Evolutionary conservation across 2,329 filamentous ascomycete genomes (phyloP).

Genomic region (Microdochium bolleyi): DNA sequence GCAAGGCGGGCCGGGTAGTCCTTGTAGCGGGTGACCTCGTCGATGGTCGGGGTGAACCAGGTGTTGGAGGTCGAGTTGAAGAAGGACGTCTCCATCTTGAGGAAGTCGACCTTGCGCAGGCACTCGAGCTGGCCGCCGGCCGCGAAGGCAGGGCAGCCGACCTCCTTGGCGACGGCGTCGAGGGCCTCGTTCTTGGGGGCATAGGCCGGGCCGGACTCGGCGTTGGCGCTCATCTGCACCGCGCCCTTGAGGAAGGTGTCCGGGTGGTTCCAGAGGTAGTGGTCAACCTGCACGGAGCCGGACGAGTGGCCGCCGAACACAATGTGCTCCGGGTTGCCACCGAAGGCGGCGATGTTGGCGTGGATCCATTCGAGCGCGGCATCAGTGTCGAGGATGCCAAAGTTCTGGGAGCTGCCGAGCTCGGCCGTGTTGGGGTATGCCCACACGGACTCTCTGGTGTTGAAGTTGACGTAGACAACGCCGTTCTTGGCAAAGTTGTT

Average conservation of each 20-base stretch:
- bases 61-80: conserved; percentile 28
- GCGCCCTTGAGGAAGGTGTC: conserved; percentile 26
- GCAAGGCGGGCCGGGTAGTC: conserved; percentile 19
- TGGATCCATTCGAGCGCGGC: conserved; percentile 29
- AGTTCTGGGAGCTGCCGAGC: conserved; percentile 18
- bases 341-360: conserved; percentile 31
- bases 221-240: conserved; percentile 33
- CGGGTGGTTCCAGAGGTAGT: conserved; percentile 32
- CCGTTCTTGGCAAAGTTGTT: conserved; percentile 26
- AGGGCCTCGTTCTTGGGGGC: conserved; percentile 26
- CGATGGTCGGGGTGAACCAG: conserved; percentile 31
- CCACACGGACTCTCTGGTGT: conserved; percentile 31
- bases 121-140: conserved; percentile 26
- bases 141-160: conserved; percentile 19
- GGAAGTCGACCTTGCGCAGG: conserved; percentile 21
- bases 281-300: conserved; percentile 26
- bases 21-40: conserved; percentile 22
- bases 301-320: conserved; percentile 34
- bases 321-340: conserved; percentile 33
- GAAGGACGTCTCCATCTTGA: conserved; percentile 18
- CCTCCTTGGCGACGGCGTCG: conserved; percentile 25
- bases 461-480: conserved; percentile 29
- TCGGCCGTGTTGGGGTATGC: conserved; percentile 33
- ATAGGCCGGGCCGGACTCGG: conserved; percentile 28
- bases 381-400: conserved; percentile 27